Base-by-base conservation (phyloP, 495 filamentous ascomycete genomes). In the Chaetomium cochliodes region DNA sequence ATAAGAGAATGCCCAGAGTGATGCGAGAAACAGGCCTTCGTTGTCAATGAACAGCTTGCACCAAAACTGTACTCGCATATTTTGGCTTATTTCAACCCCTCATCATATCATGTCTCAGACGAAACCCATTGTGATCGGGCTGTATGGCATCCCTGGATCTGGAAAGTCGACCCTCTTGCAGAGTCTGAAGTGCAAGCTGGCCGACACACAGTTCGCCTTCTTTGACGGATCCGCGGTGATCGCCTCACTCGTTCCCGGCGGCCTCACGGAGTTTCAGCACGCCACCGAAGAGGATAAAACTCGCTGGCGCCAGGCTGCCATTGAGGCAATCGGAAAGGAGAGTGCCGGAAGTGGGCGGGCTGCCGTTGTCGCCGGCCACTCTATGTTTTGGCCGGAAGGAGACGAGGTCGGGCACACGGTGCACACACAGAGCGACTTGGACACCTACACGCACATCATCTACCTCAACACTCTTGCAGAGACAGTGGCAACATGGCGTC, bases 141-240 rank as follows among this genome's bases (percentile, higher is more conserved):
- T 89, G 12, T 89, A 88, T 67, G 87, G 85, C 26, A 15, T 89
- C 60, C 77, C 87, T 9, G 87, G 86, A n/a, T 81, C 70, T 28
- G 86, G 87, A 16, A 90, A 89, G 71, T 77, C 83, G 6, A 78
- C 67, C 63, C 62, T 88, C 13, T 65, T 87, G 26, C 56, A 76
- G 2, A 63, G 80, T 39, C 69, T 90, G 16, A 72, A 77, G 68
- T 0, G 73, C 18, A 47, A 73, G 39, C 73, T 85, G 25, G 72
- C 66, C 26, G 25, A 73, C 51, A 60, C 77, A 16, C 22, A 70
- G 18, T 87, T 86, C 65, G 46, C 51, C 0, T 84, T 82, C 68
- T 83, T 79, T 50, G 85, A 88, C 62, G 84, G 84, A 42, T 84
- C 81, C n/a, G 55, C 78, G 25, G 70, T 79, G 52, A 85, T 89